Conservation (phyloP, 2,329 filamentous ascomycete species). For the Aspergillus quadricinctus region DNA sequence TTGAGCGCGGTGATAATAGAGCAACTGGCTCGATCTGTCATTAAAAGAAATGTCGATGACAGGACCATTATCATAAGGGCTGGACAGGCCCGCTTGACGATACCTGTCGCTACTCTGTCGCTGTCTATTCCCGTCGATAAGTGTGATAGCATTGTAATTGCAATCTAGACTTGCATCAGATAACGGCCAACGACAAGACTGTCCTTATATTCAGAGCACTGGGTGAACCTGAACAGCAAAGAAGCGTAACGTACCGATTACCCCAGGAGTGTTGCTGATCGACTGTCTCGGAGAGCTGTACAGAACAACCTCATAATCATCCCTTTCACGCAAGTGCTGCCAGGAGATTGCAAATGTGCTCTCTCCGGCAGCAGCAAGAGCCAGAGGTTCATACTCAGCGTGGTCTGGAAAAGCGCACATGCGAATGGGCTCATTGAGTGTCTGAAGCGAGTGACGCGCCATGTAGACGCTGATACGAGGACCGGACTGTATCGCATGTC, state of each 20-base stretch:
- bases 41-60: slow-evolving; percentile 32
- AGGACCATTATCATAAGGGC: slow-evolving; percentile 17
- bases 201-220: neutral
- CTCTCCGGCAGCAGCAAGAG: slow-evolving; percentile 21
- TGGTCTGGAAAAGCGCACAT: slow-evolving; percentile 28
- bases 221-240: neutral
- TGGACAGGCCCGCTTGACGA: neutral
- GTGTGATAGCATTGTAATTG: slow-evolving; percentile 13
- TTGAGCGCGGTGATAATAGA: slow-evolving; percentile 31
- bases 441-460: slow-evolving; percentile 21
- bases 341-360: slow-evolving; percentile 36
- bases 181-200: neutral
- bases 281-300: slow-evolving; percentile 19
- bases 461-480: slow-evolving; percentile 23
- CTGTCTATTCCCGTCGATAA: slow-evolving; percentile 14
- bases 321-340: slow-evolving; percentile 21
- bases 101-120: neutral
- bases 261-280: slow-evolving; percentile 2
- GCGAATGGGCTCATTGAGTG: slow-evolving; percentile 9
- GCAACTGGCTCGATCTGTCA: slow-evolving; percentile 31
- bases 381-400: slow-evolving; percentile 25
- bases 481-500: slow-evolving; percentile 24
- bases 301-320: slow-evolving; percentile 26
- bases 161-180: slow-evolving; percentile 12
- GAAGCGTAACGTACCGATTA: slow-evolving; percentile 18